A percentile compares a stretch with the other conserved stretches of the same genome.
These are phyloP conservation scores for Tylopilus sp. DNA, from an alignment of 1,284 basidiomycete genomes.

Conservation along the genomic window DNA sequence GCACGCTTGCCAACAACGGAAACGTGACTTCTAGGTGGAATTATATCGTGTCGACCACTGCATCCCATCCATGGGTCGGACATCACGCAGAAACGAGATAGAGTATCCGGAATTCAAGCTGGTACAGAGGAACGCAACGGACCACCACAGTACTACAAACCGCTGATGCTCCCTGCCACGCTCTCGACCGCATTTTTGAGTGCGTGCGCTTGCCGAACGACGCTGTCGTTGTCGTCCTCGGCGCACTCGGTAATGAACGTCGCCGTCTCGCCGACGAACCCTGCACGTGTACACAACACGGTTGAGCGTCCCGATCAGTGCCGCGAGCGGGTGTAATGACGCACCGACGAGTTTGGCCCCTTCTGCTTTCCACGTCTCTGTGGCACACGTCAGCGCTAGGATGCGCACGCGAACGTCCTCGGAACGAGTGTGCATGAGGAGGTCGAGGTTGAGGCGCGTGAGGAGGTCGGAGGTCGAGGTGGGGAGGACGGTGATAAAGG, in stretches of 20 bases:
- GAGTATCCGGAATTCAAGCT: too few relatives aligned
- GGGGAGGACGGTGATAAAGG: conserved; percentile 21
- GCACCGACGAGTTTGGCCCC: conserved; percentile 70
- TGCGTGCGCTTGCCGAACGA: conserved; percentile 63
- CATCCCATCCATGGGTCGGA: too few relatives aligned
- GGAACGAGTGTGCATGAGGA: conserved; percentile 87
- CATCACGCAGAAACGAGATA: too few relatives aligned
- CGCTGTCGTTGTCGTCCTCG: conserved; percentile 79
- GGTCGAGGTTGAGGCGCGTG: conserved; percentile 77
- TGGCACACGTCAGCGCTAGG: conserved; percentile 68
- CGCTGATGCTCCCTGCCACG: conserved; percentile 64
- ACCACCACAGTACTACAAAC: conserved; percentile 38
- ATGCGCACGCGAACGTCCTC: conserved; percentile 69
- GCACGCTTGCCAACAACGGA: too few relatives aligned
- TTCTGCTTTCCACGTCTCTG: conserved; percentile 77
- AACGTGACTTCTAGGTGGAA: too few relatives aligned
- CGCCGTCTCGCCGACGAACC: conserved; percentile 72
- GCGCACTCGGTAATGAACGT: conserved; percentile 82
- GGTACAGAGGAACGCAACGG: too few relatives aligned
- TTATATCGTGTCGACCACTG: too few relatives aligned
- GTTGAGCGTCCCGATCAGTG: neutral
- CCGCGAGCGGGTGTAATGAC: conserved; percentile 20
- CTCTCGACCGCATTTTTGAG: conserved; percentile 68
- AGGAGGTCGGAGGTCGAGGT: conserved; percentile 46
- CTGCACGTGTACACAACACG: conserved; percentile 35